Base-by-base conservation (phyloP, 2,329 filamentous ascomycete genomes). In the Sclerotinia sclerotiorum region DNA sequence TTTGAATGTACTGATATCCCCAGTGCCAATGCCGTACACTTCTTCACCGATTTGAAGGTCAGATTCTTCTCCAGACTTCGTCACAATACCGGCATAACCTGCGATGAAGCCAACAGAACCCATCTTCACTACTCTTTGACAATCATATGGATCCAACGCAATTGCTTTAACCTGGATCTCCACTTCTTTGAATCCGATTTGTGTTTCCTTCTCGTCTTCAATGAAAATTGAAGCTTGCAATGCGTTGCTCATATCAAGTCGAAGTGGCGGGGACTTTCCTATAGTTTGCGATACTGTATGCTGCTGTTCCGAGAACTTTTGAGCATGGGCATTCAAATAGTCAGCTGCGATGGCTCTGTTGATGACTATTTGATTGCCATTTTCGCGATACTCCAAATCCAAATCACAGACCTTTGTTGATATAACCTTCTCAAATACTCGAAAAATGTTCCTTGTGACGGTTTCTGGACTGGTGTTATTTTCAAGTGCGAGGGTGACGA, bases 391-490 rank as follows among this genome's bases (percentile, higher is more conserved):
- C 32, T 62, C 66, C 29, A 19, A 17, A 27, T 52, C 24, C 49
- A 29, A 52, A 17, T 29, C 24, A 52, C 49, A 7, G 13, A 52
- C 24, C 61, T 77, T 74, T n/a, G 39, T 35, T 42, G 55, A 42
- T n/a, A 57, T 10, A n/a, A 42, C 10, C n/a, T 42, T 57, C n/a
- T 39, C 55, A 29, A 52, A 52, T 3, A 52, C n/a, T 52, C 49
- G 13, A 13, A 52, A 17, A 42, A 57, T 57, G 5, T 39, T 57
- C 5, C 29, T 42, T 42, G 55, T 10, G 39, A 24, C 7, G 29
- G 29, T 39, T 15, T n/a, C 29, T 13, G 32, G 10, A n/a, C 13
- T 13, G 19, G 29, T 24, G 3, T 11, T 15, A 11, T 35, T 35
- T 24, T 46, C 13, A 17, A 60, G 17, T 24, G 39, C n/a, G 21